Conservation (phyloP, 176 grass and related monocot species). For the Phragmites australis region DNA sequence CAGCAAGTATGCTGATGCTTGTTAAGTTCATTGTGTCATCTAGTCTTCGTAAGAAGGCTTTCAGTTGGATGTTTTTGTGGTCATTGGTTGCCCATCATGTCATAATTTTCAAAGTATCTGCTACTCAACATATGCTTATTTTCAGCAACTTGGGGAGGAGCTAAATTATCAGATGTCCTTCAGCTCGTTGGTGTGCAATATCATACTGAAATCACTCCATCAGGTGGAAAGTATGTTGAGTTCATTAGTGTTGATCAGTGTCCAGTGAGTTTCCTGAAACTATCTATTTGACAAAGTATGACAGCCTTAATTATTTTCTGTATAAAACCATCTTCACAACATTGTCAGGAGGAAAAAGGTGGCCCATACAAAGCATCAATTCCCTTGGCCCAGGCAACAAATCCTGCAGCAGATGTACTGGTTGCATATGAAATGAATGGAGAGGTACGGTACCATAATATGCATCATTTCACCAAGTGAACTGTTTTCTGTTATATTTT, state of each 20-base stretch:
- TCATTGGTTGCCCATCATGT: background rate
- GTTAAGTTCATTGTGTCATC: background rate
- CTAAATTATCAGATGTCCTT: constrained; percentile 66
- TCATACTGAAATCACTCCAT: constrained; percentile 42
- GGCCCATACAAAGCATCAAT: constrained; percentile 86
- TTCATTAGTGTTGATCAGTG: constrained; percentile 67
- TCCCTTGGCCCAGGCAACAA: constrained; percentile 59
- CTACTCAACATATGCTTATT: background rate
- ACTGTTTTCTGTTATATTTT: background rate
- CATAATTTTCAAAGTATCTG: background rate
- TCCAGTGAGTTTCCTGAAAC: constrained; percentile 45
- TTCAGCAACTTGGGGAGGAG: constrained; percentile 68
- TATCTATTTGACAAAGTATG: background rate
- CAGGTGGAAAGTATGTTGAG: constrained; percentile 61
- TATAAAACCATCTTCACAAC: background rate
- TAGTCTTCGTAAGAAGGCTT: background rate
- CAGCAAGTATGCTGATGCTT: background rate
- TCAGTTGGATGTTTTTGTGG: background rate
- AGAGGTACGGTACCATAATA: constrained; percentile 42
- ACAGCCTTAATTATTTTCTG: background rate
- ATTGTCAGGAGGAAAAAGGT: constrained; percentile 74
- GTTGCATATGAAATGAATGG: constrained; percentile 95
- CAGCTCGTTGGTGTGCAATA: constrained; percentile 48
- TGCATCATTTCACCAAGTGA: background rate
- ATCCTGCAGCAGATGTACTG: constrained; percentile 75